These are phyloP conservation scores for Acer negundo DNA, from an alignment of 345 rosid species.

Conservation along the genomic window DNA sequence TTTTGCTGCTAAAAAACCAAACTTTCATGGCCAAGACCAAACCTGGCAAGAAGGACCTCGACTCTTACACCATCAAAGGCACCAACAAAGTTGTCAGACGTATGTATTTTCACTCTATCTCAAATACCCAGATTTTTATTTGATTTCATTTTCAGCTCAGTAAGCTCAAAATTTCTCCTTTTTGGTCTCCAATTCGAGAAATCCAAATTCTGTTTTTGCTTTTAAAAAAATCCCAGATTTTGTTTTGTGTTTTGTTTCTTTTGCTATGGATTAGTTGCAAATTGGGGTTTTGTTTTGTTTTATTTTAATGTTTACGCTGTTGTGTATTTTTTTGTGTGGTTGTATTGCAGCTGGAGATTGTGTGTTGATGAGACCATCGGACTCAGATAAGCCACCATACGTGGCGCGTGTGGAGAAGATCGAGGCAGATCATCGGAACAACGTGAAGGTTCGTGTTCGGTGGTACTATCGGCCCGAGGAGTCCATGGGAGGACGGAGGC, in stretches of 20 bases:
- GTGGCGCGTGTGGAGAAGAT: constrained; percentile 85
- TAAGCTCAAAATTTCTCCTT: constrained; percentile 5
- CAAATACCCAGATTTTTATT: not conserved
- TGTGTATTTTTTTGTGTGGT: not conserved
- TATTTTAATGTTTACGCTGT: not conserved
- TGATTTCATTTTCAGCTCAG: not conserved
- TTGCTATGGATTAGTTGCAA: not conserved
- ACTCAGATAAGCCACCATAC: constrained; percentile 74
- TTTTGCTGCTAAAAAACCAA: not conserved
- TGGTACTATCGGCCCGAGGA: constrained; percentile 94
- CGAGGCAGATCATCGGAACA: constrained; percentile 77
- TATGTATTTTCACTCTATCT: constrained; percentile 37
- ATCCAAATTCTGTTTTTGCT: not conserved
- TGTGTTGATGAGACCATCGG: constrained; percentile 85
- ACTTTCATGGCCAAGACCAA: constrained; percentile 68
- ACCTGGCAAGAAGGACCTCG: constrained; percentile 72
- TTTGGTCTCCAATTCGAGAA: not conserved
- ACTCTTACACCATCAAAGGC: constrained; percentile 74
- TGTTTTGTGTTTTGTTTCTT: not conserved
- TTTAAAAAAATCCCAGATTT: not conserved
- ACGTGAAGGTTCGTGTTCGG: constrained; percentile 69
- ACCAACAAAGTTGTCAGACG: constrained; percentile 77
- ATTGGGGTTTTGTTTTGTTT: not conserved
- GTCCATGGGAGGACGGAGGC: constrained; percentile 85
- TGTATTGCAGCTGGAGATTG: constrained; percentile 65